phyloP scores from a whole-genome alignment of 305 asterid species.

The Fraxinus velutina region DNA sequence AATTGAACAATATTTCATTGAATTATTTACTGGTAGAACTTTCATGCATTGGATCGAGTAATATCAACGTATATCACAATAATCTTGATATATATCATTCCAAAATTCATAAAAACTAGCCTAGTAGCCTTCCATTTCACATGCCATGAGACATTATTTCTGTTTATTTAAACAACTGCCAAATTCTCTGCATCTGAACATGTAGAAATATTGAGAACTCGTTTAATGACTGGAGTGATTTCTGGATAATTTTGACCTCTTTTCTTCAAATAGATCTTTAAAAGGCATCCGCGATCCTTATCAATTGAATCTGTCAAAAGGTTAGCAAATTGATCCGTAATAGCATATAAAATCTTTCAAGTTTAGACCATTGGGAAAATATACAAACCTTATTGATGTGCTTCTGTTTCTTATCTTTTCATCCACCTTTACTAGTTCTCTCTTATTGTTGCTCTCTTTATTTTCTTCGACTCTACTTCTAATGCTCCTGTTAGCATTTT shows the following conservation, averaged over 20 bases:
- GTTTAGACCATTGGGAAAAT: background rate
- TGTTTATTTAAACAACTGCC: slow-evolving; percentile 24
- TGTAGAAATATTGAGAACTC: slow-evolving; percentile 10
- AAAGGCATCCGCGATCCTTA: slow-evolving; percentile 43
- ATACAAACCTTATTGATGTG: slow-evolving; percentile 46
- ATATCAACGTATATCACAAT: slow-evolving; percentile 20
- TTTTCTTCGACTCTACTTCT: slow-evolving; percentile 62
- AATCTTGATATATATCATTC: slow-evolving; percentile 18
- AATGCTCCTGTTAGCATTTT: slow-evolving; percentile 63
- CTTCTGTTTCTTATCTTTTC: slow-evolving; percentile 38
- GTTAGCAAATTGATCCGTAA: background rate
- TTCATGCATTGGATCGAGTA: slow-evolving; percentile 19
- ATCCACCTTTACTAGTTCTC: slow-evolving; percentile 42
- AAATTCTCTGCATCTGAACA: slow-evolving; percentile 31
- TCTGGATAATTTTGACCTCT: slow-evolving; percentile 9
- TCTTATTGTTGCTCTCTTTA: slow-evolving; percentile 54
- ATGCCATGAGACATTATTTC: slow-evolving; percentile 18
- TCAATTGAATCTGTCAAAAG: slow-evolving; percentile 23
- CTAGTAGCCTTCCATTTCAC: slow-evolving; percentile 11
- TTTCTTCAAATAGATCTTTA: slow-evolving; percentile 22
- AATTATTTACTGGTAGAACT: slow-evolving; percentile 19
- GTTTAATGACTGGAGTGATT: slow-evolving; percentile 11
- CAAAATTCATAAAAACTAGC: slow-evolving; percentile 7
- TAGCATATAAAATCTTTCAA: background rate
- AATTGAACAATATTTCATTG: slow-evolving; percentile 21